Evolutionary conservation across 2,329 filamentous ascomycete species (phyloP), one percentile per base, ranked within the genome.

Genomic region (Mariannaea sp.): DNA sequence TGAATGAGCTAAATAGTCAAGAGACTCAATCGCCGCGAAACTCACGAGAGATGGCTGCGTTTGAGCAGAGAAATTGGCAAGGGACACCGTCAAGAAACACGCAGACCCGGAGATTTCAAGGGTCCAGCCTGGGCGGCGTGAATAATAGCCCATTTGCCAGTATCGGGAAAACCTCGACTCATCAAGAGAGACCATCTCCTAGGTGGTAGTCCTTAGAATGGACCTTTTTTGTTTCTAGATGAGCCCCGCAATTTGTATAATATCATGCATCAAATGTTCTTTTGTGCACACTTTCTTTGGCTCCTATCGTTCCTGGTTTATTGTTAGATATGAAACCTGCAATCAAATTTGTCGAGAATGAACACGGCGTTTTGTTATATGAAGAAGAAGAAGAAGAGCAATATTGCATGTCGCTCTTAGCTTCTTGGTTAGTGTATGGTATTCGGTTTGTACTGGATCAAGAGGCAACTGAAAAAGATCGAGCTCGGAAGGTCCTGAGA

Each of bases 31-130:
- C 80, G 30, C 83, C 83, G 2, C 76, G 80, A 36, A 86, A 85
- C 62, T 84, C 82, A 4, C 76, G 80, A 33, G 83, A 86, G 64
- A 83, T 86, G 80, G 84, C 83, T 2, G 79, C 79, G 4, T 69
- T 78, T 14, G 82, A 85, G 66, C 81, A 84, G 68, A 68, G 72
- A 58, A 73, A 60, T 52, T 70, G 54, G 62, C 64, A 71, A 45
- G 70, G 68, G 60, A 80, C 75, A 33, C 77, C 77, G 1, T 64
- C 73, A 20, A 78, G 77, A 61, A 62, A 64, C 10, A 55, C 60
- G 1, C 72, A 74, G 20, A 59, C 61, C 16, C 70, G 69, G 24
- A 58, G 66, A 24, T 54, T 67, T 2, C 53, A 61, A 5, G 53
- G 63, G 13, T 58, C 65, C 13, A 66, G 53, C 44, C 30, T 61